A percentile compares a stretch with the other conserved stretches of the same genome.
Conservation (phyloP, 495 filamentous ascomycete species). For the Amniculicola lignicola region DNA sequence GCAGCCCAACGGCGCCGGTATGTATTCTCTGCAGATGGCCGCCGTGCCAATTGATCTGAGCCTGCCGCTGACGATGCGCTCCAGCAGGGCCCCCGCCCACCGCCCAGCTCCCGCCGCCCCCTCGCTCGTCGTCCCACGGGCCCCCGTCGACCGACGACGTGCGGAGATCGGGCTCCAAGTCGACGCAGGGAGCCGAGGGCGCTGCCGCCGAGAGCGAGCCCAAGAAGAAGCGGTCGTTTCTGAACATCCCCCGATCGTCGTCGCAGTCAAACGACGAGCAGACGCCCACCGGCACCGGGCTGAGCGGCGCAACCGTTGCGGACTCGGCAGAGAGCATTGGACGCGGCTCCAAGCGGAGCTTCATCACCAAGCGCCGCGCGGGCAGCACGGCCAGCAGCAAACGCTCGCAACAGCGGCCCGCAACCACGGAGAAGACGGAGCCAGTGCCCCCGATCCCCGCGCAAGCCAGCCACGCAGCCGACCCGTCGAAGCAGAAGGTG, state of each 20-base stretch:
- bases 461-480: slow-evolving; percentile 37
- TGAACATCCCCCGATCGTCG: slow-evolving; percentile 34
- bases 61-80: background rate
- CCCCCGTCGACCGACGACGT: slow-evolving; percentile 26
- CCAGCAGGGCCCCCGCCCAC: slow-evolving; percentile 3
- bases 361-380: slow-evolving; percentile 60
- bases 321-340: slow-evolving; percentile 61
- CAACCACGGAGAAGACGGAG: slow-evolving; percentile 34
- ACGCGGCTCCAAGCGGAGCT: slow-evolving; percentile 48
- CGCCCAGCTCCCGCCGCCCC: slow-evolving; percentile 17
- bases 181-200: slow-evolving; percentile 13
- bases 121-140: slow-evolving; percentile 31
- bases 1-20: slow-evolving; percentile 30
- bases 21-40: slow-evolving; percentile 4
- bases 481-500: slow-evolving; percentile 47
- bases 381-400: slow-evolving; percentile 66
- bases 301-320: slow-evolving; percentile 62
- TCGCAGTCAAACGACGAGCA: slow-evolving; percentile 24
- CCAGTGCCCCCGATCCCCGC: slow-evolving; percentile 40
- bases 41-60: background rate
- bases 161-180: slow-evolving; percentile 15
- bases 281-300: slow-evolving; percentile 39
- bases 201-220: slow-evolving; percentile 19
- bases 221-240: slow-evolving; percentile 33
- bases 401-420: slow-evolving; percentile 49